Percentiles rank a stretch among this genome's conserved stretches.
phyloP scores from a whole-genome alignment of 2,329 filamentous ascomycete species.

The Rutstroemia sp. region DNA sequence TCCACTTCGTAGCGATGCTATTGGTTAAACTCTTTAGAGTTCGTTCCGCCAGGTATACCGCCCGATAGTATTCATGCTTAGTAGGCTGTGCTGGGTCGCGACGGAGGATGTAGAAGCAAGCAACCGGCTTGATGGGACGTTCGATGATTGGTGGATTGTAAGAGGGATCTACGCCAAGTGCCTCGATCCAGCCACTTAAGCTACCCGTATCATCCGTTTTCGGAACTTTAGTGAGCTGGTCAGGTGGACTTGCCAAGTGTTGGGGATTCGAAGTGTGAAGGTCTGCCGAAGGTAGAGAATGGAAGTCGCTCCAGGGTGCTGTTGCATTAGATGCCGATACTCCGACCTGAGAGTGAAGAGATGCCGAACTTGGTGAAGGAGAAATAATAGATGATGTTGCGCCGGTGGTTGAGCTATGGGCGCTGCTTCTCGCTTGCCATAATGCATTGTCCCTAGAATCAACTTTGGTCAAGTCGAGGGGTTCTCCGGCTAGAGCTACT shows the following conservation, averaged over 20 bases:
- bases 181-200: slow-evolving; percentile 80
- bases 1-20: slow-evolving; percentile 71
- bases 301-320: slow-evolving; percentile 50
- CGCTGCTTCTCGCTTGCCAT: slow-evolving; percentile 41
- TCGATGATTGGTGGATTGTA: slow-evolving; percentile 74
- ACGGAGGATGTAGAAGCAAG: slow-evolving; percentile 77
- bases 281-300: slow-evolving; percentile 45
- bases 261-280: slow-evolving; percentile 33
- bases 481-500: slow-evolving; percentile 63
- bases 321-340: slow-evolving; percentile 28
- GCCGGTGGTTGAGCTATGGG: slow-evolving; percentile 48
- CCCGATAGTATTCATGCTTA: slow-evolving; percentile 61
- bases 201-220: slow-evolving; percentile 54
- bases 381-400: slow-evolving; percentile 53
- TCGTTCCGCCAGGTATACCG: slow-evolving; percentile 76
- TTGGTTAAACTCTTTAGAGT: slow-evolving; percentile 67
- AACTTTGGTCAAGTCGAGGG: slow-evolving; percentile 49
- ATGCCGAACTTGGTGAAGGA: slow-evolving; percentile 58
- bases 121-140: slow-evolving; percentile 62
- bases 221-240: slow-evolving; percentile 47
- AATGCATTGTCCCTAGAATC: slow-evolving; percentile 30
- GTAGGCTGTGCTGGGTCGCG: slow-evolving; percentile 39
- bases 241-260: slow-evolving; percentile 38
- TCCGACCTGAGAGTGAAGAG: slow-evolving; percentile 47
- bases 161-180: slow-evolving; percentile 76